phyloP scores from a whole-genome alignment of 116 monocot genomes.

The Papilionanthe hybrid region DNA sequence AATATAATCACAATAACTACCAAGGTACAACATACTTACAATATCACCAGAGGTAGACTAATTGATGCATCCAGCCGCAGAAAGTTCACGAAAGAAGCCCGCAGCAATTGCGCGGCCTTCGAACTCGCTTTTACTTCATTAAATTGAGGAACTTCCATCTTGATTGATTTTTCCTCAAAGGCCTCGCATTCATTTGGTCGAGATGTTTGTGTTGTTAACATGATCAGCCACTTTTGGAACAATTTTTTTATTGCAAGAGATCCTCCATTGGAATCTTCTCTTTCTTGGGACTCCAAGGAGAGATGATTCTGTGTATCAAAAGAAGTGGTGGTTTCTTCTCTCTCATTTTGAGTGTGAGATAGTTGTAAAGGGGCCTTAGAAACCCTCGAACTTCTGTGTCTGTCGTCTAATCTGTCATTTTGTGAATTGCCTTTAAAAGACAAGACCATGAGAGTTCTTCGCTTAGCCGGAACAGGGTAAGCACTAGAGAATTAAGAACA shows the following conservation, averaged over 20 bases:
- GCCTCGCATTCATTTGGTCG: slow-evolving; percentile 16
- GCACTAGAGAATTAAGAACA: slow-evolving; percentile 14
- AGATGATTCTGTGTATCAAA: slow-evolving; percentile 24
- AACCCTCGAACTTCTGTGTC: slow-evolving; percentile 22
- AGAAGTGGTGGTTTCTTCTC: slow-evolving; percentile 24
- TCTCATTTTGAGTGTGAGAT: slow-evolving; percentile 26
- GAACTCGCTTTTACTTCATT: slow-evolving; percentile 9
- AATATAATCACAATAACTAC: neutral
- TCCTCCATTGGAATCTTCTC: slow-evolving; percentile 12
- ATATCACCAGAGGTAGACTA: slow-evolving; percentile 39
- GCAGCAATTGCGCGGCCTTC: slow-evolving; percentile 21
- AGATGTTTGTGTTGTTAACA: slow-evolving; percentile 35
- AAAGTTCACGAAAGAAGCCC: slow-evolving; percentile 25
- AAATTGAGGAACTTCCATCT: slow-evolving; percentile 12
- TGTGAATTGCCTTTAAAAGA: slow-evolving; percentile 47
- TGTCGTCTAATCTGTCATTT: slow-evolving; percentile 26
- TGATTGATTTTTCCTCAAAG: slow-evolving; percentile 7
- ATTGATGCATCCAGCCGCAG: slow-evolving; percentile 48
- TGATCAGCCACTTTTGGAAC: slow-evolving; percentile 49
- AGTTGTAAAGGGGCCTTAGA: slow-evolving; percentile 32
- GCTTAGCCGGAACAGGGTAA: slow-evolving; percentile 19
- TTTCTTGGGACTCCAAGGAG: slow-evolving; percentile 23
- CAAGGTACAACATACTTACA: slow-evolving; percentile 33
- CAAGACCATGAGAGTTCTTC: slow-evolving; percentile 31
- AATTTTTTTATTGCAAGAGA: slow-evolving; percentile 37